phyloP scores from a whole-genome alignment of 2,329 filamentous ascomycete genomes.

The Aphanocladium album region DNA sequence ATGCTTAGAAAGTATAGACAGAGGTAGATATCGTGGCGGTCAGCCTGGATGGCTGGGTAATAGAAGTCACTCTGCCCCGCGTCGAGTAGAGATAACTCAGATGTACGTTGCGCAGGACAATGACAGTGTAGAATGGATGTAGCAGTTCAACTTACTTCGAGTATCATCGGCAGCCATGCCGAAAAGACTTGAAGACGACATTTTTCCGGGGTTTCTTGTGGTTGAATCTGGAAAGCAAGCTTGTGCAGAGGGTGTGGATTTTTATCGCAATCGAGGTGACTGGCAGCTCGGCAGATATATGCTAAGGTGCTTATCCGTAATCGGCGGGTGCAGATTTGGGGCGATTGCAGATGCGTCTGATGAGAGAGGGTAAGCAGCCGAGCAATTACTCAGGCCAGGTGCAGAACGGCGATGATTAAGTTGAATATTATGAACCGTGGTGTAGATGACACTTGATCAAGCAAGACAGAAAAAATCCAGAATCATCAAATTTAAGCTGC shows the following conservation, averaged over 20 bases:
- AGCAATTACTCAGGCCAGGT: background rate
- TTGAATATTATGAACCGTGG: background rate
- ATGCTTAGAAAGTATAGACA: background rate
- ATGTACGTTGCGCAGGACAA: background rate
- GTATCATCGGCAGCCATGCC: constrained; percentile 42
- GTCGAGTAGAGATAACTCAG: background rate
- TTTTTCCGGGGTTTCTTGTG: background rate
- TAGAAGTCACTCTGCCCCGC: background rate
- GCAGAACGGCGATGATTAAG: background rate
- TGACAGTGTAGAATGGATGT: background rate
- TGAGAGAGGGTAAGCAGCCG: background rate
- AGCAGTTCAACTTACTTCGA: constrained; percentile 29
- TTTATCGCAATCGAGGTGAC: background rate
- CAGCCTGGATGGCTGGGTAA: background rate
- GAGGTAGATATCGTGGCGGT: background rate
- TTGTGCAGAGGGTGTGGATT: background rate
- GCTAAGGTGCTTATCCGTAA: constrained; percentile 4
- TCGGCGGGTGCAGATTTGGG: constrained; percentile 5
- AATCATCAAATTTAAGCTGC: background rate
- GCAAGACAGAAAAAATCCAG: background rate
- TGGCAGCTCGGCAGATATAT: constrained; percentile 5
- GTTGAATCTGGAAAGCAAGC: background rate
- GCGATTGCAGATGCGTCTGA: background rate
- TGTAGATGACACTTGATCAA: background rate
- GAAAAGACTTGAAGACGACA: constrained; percentile 38